phyloP scores from a whole-genome alignment of 192 early-diverging fungal species.

The Linnemannia elongata region DNA sequence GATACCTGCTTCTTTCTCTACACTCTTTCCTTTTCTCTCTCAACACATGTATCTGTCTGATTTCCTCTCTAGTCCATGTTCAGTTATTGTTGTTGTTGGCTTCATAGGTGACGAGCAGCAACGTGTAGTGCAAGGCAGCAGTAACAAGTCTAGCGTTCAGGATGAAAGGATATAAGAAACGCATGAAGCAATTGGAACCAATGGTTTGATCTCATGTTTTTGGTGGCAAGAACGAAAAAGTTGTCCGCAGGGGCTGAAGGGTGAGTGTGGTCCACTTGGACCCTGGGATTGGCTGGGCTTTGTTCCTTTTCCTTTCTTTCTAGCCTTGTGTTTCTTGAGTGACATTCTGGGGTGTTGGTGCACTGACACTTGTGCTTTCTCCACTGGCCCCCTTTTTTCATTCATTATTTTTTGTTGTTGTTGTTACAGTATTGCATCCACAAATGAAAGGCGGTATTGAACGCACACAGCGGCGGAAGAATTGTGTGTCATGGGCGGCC shows the following conservation, averaged over 20 bases:
- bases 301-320: background rate
- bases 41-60: too few relatives aligned
- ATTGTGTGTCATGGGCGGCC: conserved; percentile 1
- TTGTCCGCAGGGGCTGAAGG: background rate
- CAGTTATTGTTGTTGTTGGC: background rate
- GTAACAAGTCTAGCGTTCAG: background rate
- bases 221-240: background rate
- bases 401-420: background rate
- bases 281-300: conserved; percentile 4
- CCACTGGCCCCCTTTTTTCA: background rate
- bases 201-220: conserved; percentile 12
- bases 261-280: background rate
- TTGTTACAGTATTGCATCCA: background rate
- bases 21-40: too few relatives aligned
- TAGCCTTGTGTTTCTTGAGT: background rate
- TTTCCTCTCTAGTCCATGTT: background rate
- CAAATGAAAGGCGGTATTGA: background rate
- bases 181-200: background rate
- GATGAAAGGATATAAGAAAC: background rate
- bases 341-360: background rate
- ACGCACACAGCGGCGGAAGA: conserved; percentile 1
- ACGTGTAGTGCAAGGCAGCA: background rate
- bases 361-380: background rate
- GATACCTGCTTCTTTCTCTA: too few relatives aligned
- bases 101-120: background rate